A percentile compares a stretch with the other conserved stretches of the same genome.
phyloP scores from a whole-genome alignment of 2,329 filamentous ascomycete species.

The Hypocrella siamensis region DNA sequence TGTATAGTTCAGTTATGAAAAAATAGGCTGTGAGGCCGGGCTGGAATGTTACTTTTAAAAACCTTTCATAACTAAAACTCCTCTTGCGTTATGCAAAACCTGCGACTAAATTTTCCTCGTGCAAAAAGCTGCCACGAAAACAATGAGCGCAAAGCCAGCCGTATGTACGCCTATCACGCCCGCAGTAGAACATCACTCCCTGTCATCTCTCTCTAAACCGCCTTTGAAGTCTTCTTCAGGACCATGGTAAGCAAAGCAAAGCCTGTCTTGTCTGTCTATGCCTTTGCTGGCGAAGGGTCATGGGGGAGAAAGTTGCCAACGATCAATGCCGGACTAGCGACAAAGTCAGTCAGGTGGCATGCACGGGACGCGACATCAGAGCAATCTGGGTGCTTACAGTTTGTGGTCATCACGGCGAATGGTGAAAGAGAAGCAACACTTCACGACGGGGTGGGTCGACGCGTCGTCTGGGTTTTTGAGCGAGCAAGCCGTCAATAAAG shows the following conservation, averaged over 20 bases:
- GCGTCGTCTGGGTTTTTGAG: slow-evolving; percentile 66
- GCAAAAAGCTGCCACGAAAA: no score
- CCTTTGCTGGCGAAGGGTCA: slow-evolving; percentile 30
- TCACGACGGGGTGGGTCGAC: slow-evolving; percentile 57
- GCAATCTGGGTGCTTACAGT: slow-evolving; percentile 57
- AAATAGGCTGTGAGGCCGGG: no score
- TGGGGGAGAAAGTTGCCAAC: slow-evolving; percentile 94
- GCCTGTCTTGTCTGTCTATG: neutral
- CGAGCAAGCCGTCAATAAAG: slow-evolving; percentile 83
- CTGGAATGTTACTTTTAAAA: no score
- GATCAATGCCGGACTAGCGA: slow-evolving; percentile 69
- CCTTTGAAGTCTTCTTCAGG: neutral
- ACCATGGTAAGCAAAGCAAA: neutral
- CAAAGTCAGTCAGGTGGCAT: slow-evolving; percentile 1
- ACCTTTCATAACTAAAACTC: no score
- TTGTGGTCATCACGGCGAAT: slow-evolving; percentile 91
- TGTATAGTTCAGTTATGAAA: no score
- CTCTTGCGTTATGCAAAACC: no score
- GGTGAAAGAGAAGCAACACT: slow-evolving; percentile 96
- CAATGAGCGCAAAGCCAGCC: no score
- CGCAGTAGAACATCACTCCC: no score
- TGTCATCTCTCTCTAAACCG: no score
- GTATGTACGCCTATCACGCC: no score
- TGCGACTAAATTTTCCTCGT: no score
- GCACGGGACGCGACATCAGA: neutral